Percentiles rank a stretch among this genome's conserved stretches.
These are phyloP conservation scores for Danielia reshetovae DNA, from an alignment of 805 yeast genomes.

Conservation along the genomic window DNA sequence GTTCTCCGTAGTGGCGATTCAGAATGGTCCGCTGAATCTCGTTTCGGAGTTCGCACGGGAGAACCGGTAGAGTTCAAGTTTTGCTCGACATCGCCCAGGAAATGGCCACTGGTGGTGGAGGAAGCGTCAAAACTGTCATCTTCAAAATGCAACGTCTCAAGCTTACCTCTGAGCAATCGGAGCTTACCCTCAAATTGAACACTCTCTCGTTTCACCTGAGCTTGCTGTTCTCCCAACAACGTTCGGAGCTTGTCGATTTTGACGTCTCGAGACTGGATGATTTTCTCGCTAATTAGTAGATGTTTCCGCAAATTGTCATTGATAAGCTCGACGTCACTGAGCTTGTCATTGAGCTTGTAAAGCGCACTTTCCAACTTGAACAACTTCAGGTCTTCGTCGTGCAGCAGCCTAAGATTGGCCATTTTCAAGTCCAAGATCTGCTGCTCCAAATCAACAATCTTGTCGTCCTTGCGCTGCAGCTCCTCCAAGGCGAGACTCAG, in stretches of 20 bases:
- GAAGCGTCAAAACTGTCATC: background rate
- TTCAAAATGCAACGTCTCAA: slow-evolving; percentile 5
- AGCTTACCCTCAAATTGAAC: slow-evolving; percentile 46
- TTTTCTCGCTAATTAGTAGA: slow-evolving; percentile 48
- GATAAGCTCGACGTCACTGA: slow-evolving; percentile 60
- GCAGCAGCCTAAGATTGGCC: slow-evolving; percentile 23
- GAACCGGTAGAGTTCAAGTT: background rate
- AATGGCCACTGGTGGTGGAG: background rate
- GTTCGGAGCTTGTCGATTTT: slow-evolving; percentile 53
- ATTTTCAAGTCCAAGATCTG: slow-evolving; percentile 14
- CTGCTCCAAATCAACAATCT: slow-evolving; percentile 15
- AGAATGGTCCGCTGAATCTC: background rate
- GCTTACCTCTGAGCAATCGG: slow-evolving; percentile 12
- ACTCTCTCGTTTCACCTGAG: slow-evolving; percentile 45
- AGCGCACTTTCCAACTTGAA: slow-evolving; percentile 55
- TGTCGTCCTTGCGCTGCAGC: slow-evolving; percentile 11
- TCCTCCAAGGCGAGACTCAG: slow-evolving; percentile 8
- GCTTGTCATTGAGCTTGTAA: slow-evolving; percentile 52
- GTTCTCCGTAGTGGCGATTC: background rate
- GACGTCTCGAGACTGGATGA: slow-evolving; percentile 54
- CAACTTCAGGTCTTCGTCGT: slow-evolving; percentile 46
- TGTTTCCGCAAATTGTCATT: slow-evolving; percentile 56
- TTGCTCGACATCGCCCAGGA: background rate
- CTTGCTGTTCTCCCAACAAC: slow-evolving; percentile 48
- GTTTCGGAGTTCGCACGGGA: background rate